Base-by-base conservation (phyloP, 257 asterid species). In the Penstemon barbatus region DNA sequence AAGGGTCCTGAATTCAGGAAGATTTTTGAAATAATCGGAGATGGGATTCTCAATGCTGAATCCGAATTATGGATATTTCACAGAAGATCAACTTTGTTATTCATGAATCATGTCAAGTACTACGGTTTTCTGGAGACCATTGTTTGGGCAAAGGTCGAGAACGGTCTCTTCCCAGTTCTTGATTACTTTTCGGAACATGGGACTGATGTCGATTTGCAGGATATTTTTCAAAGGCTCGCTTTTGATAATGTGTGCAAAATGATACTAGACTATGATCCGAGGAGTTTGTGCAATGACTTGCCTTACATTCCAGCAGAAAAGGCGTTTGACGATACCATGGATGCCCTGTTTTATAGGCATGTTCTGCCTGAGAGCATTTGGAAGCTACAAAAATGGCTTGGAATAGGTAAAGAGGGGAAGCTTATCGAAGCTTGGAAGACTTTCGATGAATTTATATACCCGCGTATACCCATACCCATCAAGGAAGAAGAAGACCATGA, bases 401-500 rank as follows among this genome's bases (percentile, higher is more conserved):
- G 43, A 39, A 54, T 68, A 52, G 79, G 71, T 0, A 46, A 44
- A 4, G 75, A 68, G 39, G 68, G n/a, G 66, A 61, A 43, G 44
- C 54, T 68, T 36, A 13, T 4, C 3, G 11, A 38, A 65, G 79
- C 89, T 8, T 65, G 75, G 75, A 44, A 33, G 4, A 63, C 58
- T n/a, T 71, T 89, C 4, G 89, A 85, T 25, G 51, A 77, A 3
- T 78, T 80, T 48, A 66, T 80, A 52, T 78, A 78, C 66, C 73
- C 74, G 65, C 4, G 39, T 18, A 68, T 80, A 61, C 4, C 56
- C 8, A 8, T 48, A 15, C 18, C 18, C 18, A 15, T 15, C 18
- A 15, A 15, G 33, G 49, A 52, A 25, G 52, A 53, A 0, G 74
- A 53, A 51, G 61, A 9, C 3, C 48, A 71, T 0, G 10, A 9